Base-by-base conservation (phyloP, 208 protist genomes). In the Leishmania braziliensis region DNA sequence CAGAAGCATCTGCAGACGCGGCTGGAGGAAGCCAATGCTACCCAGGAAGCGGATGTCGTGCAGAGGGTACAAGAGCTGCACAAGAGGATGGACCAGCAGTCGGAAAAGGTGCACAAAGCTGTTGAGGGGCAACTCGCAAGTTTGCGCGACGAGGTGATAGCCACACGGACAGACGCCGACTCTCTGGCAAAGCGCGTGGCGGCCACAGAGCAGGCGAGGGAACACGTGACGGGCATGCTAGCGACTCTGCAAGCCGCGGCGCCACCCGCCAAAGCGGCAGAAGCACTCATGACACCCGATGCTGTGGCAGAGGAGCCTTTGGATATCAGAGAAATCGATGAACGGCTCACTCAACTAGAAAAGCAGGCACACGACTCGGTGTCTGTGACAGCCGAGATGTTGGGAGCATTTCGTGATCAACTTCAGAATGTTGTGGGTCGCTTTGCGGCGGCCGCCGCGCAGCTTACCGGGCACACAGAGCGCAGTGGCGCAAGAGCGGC, bases 381-480 rank as follows among this genome's bases (percentile, higher is more conserved):
- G 48, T 56, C 76, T 20, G 75, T 72, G 60, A 89, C 86, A 4
- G 84, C 85, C 0, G 88, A 93, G 54, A 71, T 88, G 10, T 78
- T 93, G 10, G 74, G 65, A 1, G 79, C 78, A 10, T 82, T 93
- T 65, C 77, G 84, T 8, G 84, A 89, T 51, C 79, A 80, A 54
- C 78, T 92, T 26, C 84, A 89, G 58, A 56, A 90, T n/a, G 92
- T 91, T 58, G 89, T 96, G 0, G 54, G 36, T 0, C 78, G 82
- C 36, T 89, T 91, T 16, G 71, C 80, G 1, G 76, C 80, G 0
- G 75, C 80, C 18, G 81, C 88, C n/a, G 76, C 90, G 53, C 68
- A 76, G 58, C 50, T 43, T 26, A 63, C 48, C 58, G 69, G 18
- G 51, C 23, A 66, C 14, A 69, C 54, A 0, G 69, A 80, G 50